A percentile compares a stretch with the other conserved stretches of the same genome.
These are phyloP conservation scores for Akanthomyces uredinophilus DNA, from an alignment of 2,329 filamentous ascomycete species.

Conservation along the genomic window DNA sequence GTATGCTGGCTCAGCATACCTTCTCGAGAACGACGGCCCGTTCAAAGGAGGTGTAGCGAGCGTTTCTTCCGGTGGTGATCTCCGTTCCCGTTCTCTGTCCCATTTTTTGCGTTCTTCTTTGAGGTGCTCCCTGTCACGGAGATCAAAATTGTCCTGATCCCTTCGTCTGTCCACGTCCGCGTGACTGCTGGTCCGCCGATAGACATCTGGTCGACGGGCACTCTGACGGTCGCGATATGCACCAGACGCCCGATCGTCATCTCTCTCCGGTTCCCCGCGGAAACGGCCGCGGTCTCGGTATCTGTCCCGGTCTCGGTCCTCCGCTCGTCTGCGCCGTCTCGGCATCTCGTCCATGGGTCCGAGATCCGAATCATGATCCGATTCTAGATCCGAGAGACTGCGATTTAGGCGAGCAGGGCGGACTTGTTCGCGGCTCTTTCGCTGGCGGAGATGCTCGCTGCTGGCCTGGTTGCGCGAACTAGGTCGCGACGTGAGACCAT, in stretches of 20 bases:
- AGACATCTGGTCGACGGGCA: constrained; percentile 35
- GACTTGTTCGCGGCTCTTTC: constrained; percentile 37
- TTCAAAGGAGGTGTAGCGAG: constrained; percentile 25
- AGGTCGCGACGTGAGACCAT: constrained; percentile 30
- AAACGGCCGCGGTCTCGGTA: constrained; percentile 30
- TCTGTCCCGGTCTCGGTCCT: constrained; percentile 35
- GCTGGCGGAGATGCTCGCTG: constrained; percentile 26
- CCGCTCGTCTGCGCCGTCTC: constrained; percentile 28
- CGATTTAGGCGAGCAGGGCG: constrained; percentile 36
- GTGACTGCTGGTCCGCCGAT: constrained; percentile 45
- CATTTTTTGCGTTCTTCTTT: constrained; percentile 32
- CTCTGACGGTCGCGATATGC: constrained; percentile 30
- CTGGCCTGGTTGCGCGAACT: constrained; percentile 29
- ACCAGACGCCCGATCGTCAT: constrained; percentile 28
- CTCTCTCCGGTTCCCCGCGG: constrained; percentile 27
- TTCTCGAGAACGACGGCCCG: constrained; percentile 30
- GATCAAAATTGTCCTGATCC: constrained; percentile 31
- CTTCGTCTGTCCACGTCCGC: constrained; percentile 42
- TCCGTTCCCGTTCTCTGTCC: constrained; percentile 25
- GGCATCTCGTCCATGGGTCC: constrained; percentile 30
- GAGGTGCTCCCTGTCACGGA: constrained; percentile 28
- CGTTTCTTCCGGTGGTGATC: constrained; percentile 28
- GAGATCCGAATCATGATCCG: constrained; percentile 31
- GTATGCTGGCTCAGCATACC: constrained; percentile 35
- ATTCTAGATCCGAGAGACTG: constrained; percentile 37